phyloP scores from a whole-genome alignment of 805 yeast genomes.

The Zygotorulaspora danielsina region DNA sequence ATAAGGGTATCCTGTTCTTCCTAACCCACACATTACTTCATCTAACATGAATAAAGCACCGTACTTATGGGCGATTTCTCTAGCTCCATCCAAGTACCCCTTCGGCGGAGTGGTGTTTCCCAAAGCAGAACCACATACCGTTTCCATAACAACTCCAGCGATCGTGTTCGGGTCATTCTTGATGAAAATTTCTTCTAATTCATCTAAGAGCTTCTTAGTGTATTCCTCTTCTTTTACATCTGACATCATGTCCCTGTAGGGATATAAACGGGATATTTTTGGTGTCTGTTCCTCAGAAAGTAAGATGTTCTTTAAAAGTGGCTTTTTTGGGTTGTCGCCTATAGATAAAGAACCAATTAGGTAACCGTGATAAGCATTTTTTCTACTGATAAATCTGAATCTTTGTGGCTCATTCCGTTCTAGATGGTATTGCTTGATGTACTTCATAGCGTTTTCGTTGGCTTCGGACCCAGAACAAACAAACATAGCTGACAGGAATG shows the following conservation, averaged over 20 bases:
- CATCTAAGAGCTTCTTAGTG: conserved; percentile 34
- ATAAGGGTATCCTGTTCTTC: conserved; percentile 34
- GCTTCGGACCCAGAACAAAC: conserved; percentile 59
- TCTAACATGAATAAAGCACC: conserved; percentile 45
- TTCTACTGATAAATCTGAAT: conserved; percentile 38
- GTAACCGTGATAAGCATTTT: conserved; percentile 43
- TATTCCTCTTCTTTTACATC: conserved; percentile 37
- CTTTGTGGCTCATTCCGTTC: conserved; percentile 40
- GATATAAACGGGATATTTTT: conserved; percentile 22
- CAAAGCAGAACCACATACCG: conserved; percentile 41
- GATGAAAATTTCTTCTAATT: conserved; percentile 39
- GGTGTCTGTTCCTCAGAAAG: conserved; percentile 6
- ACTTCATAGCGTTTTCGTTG: conserved; percentile 56
- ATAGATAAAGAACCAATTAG: conserved; percentile 41
- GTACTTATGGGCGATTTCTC: conserved; percentile 44
- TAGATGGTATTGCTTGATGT: conserved; percentile 41
- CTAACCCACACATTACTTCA: conserved; percentile 51
- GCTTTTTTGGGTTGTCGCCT: conserved; percentile 35
- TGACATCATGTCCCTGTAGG: conserved; percentile 23
- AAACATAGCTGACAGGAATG: conserved; percentile 38
- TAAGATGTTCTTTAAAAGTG: conserved; percentile 25
- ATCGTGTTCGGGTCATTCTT: conserved; percentile 40
- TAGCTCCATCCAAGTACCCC: conserved; percentile 41
- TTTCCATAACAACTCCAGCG: conserved; percentile 39
- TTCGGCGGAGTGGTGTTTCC: conserved; percentile 40